phyloP scores from a whole-genome alignment of 2,329 filamentous ascomycete species.

The Lojkania enalia region DNA sequence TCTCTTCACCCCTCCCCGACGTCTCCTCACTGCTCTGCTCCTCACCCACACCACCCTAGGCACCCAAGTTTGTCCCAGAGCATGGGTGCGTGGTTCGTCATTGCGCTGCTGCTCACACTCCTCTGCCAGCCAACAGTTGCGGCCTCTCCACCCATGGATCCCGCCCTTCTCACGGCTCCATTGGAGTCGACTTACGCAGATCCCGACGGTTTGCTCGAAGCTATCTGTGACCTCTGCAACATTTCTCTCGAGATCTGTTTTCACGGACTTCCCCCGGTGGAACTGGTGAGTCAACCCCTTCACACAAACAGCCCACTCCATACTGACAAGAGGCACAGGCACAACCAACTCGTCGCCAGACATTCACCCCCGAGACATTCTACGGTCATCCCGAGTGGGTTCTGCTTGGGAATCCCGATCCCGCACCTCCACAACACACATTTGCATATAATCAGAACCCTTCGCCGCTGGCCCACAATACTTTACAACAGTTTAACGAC shows the following conservation, averaged over 20 bases:
- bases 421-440: conserved; percentile 7
- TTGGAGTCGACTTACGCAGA: conserved; percentile 22
- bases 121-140: conserved; percentile 31
- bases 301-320: background rate
- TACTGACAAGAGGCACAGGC: conserved; percentile 22
- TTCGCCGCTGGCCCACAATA: conserved; percentile 12
- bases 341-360: background rate
- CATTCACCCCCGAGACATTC: conserved; percentile 18
- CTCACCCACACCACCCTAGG: conserved; percentile 22
- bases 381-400: conserved; percentile 21
- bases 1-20: background rate
- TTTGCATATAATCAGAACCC: conserved; percentile 9
- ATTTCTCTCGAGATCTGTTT: conserved; percentile 23
- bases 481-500: conserved; percentile 19
- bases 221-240: conserved; percentile 31
- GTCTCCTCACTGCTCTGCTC: conserved; percentile 15
- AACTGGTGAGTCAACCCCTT: conserved; percentile 18
- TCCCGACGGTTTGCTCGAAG: conserved; percentile 28
- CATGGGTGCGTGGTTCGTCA: conserved; percentile 35
- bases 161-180: conserved; percentile 19
- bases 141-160: conserved; percentile 29
- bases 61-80: conserved; percentile 24
- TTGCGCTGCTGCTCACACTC: conserved; percentile 31
- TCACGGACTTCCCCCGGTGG: conserved; percentile 8
- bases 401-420: conserved; percentile 4